Conservation (phyloP, 345 rosid species). For the Salix brachista region DNA sequence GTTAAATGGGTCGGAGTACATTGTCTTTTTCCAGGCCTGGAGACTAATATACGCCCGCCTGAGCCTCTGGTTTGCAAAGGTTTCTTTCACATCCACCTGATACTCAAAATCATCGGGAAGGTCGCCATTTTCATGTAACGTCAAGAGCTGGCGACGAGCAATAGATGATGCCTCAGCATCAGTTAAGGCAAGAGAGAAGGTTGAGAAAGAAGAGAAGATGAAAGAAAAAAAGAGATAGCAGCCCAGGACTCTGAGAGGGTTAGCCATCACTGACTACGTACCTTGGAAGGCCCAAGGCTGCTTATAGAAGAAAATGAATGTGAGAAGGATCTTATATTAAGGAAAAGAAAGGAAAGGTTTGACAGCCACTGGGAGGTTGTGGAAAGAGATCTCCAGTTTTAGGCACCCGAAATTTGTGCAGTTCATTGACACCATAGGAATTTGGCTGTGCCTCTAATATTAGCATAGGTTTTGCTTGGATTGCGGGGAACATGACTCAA, state of each 20-base stretch:
- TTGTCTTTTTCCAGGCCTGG: constrained; percentile 71
- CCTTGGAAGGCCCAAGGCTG: constrained; percentile 84
- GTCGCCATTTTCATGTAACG: constrained; percentile 37
- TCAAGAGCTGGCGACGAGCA: constrained; percentile 59
- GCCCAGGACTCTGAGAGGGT: constrained; percentile 47
- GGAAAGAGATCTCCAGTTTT: neutral
- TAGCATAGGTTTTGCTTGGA: neutral
- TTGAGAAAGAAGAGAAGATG: constrained; percentile 14
- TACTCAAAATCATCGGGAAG: constrained; percentile 33
- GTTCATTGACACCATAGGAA: neutral
- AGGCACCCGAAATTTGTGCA: constrained; percentile 1
- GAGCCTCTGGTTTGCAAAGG: constrained; percentile 56
- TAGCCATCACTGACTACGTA: constrained; percentile 31
- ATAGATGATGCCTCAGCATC: constrained; percentile 54
- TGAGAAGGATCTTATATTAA: constrained; percentile 23
- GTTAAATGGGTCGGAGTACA: constrained; percentile 70
- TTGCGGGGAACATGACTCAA: neutral
- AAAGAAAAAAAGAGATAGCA: constrained; percentile 38
- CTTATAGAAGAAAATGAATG: constrained; percentile 31
- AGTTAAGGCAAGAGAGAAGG: constrained; percentile 41
- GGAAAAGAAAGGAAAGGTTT: constrained; percentile 7
- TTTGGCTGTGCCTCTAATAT: constrained; percentile 1
- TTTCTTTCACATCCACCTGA: constrained; percentile 28
- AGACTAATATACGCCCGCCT: constrained; percentile 61
- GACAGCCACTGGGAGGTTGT: constrained; percentile 20